Base-by-base conservation (phyloP, 2,329 filamentous ascomycete species). In the Diaporthe ilicicola region DNA sequence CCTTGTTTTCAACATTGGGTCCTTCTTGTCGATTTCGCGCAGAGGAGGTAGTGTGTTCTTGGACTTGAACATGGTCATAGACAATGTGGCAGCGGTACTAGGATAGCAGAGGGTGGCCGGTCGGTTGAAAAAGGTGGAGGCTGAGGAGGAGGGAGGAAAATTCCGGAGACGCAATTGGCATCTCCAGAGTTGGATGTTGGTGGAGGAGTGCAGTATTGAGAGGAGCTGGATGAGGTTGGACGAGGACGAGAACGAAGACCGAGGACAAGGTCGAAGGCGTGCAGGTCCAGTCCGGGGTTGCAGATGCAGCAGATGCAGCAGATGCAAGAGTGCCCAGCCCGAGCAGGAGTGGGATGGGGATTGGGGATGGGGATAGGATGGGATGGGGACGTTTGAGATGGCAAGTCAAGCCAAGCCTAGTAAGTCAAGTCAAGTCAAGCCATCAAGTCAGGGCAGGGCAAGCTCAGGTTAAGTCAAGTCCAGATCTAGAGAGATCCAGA, bases 1-100 rank as follows among this genome's bases (percentile, higher is more conserved):
- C 76, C 76, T 78, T 77, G 75, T 74, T 73, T 77, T 77, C 62
- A 76, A 70, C 67, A 73, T 75, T 46, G 69, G 67, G 64, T 75
- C 74, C 70, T 74, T 75, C 67, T 74, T 74, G 61, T 77, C 76
- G 55, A 73, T 72, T 66, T 78, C 76, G 70, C 77, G 77, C 68
- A 77, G 74, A 68, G 76, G 76, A 62, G 77, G 77, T 15, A 78
- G 67, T 4, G 74, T 67, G 56, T 74, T 72, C 65, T 77, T 76
- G 53, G 77, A 70, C 59, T 77, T 76, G 73, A 77, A 74, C 77
- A 78, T 77, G 64, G 69, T 56, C 65, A 56, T 68, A 12, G 27
- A 34, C 59, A n/a, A n/a, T n/a, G n/a, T 24, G n/a, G 44, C n/a
- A 37, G 42, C 29, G 50, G 44, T 39, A 53, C 44, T 9, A 56